Evolutionary conservation across 192 early-diverging fungal species (phyloP).

Genomic region (Coemansia sp.): DNA sequence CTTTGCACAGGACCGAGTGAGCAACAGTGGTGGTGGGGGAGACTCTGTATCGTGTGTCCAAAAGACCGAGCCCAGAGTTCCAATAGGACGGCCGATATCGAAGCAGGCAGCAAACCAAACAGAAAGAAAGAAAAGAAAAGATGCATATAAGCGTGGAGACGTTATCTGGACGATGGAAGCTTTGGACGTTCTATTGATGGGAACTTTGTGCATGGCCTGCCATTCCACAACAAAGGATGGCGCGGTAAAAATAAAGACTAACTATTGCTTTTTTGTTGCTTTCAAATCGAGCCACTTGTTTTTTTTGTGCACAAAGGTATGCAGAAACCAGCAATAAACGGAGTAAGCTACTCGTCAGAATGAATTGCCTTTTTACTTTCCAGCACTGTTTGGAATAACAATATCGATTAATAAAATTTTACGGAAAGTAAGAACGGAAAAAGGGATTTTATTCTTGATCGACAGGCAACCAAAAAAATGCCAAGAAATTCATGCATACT

Average conservation of each 20-base stretch:
- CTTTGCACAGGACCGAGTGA: too few relatives aligned
- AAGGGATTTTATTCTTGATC: neutral
- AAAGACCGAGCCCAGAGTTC: too few relatives aligned
- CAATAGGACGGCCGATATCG: too few relatives aligned
- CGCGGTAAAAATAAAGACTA: neutral
- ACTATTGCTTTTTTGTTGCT: neutral
- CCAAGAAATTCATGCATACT: neutral
- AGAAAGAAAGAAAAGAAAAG: neutral
- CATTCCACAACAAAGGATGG: neutral
- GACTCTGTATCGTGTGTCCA: too few relatives aligned
- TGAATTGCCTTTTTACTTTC: neutral
- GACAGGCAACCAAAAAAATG: neutral
- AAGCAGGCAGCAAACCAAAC: neutral
- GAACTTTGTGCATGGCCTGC: neutral
- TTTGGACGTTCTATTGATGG: conserved; percentile 1
- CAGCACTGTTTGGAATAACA: neutral
- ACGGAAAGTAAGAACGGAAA: neutral
- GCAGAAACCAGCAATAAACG: neutral
- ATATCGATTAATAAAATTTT: neutral
- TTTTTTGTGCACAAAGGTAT: too few relatives aligned
- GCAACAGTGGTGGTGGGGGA: too few relatives aligned
- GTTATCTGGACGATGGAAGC: neutral
- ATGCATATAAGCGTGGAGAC: neutral
- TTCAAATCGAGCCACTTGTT: neutral
- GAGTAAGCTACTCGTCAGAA: neutral